A percentile compares a stretch with the other conserved stretches of the same genome.
Evolutionary conservation across 1,139 yeast species (phyloP).

Genomic region (Hanseniaspora sp.): DNA sequence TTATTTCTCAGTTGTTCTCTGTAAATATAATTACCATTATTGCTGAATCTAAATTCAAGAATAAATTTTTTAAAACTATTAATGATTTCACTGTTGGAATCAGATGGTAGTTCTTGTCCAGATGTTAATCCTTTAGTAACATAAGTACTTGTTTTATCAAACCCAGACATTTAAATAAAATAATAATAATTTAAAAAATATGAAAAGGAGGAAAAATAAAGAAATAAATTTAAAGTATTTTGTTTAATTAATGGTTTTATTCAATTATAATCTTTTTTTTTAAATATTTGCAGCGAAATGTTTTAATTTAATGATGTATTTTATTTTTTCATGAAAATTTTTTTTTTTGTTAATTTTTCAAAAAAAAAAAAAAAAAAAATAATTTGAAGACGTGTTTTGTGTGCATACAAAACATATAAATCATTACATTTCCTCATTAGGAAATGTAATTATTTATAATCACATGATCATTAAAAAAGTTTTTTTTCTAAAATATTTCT

Average conservation of each 20-base stretch:
- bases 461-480: too few relatives aligned
- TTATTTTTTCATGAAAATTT: too few relatives aligned
- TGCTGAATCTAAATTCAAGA: slow-evolving; percentile 72
- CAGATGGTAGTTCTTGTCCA: slow-evolving; percentile 52
- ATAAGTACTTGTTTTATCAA: slow-evolving; percentile 70
- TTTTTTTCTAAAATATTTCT: too few relatives aligned
- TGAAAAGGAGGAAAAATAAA: too few relatives aligned
- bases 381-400: too few relatives aligned
- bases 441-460: not conserved
- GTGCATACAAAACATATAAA: too few relatives aligned
- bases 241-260: not conserved
- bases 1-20: slow-evolving; percentile 88
- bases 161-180: slow-evolving; percentile 40
- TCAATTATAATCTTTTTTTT: not conserved
- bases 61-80: slow-evolving; percentile 73
- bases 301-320: too few relatives aligned
- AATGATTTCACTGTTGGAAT: slow-evolving; percentile 63
- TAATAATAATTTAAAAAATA: too few relatives aligned
- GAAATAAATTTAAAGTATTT: too few relatives aligned
- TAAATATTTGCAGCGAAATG: not conserved
- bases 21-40: slow-evolving; percentile 72
- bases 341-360: too few relatives aligned
- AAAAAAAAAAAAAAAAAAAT: too few relatives aligned
- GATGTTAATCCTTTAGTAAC: slow-evolving; percentile 72
- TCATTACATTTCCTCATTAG: not conserved